A percentile compares a stretch with the other conserved stretches of the same genome.
These are phyloP conservation scores for Lecanoromycetidae sp. DNA, from an alignment of 2,329 filamentous ascomycete species.

Conservation along the genomic window DNA sequence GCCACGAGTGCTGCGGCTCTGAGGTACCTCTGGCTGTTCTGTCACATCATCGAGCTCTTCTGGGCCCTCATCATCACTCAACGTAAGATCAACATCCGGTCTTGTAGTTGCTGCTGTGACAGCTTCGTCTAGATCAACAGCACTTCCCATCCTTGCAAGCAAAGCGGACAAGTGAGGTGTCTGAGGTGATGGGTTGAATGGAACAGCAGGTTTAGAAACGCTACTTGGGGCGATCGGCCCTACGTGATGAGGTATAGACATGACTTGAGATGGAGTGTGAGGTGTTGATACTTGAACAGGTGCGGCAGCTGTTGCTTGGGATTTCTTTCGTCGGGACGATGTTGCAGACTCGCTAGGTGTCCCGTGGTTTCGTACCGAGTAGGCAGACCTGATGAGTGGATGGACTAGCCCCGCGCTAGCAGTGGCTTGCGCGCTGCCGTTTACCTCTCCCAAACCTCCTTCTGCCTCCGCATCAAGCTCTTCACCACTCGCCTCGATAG, in stretches of 20 bases:
- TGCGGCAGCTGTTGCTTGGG: not conserved
- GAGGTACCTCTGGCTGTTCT: not conserved
- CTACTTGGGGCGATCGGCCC: not conserved
- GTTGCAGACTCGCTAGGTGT: constrained; percentile 6
- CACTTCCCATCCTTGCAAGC: constrained; percentile 49
- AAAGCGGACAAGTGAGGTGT: constrained; percentile 57
- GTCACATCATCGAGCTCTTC: constrained; percentile 18
- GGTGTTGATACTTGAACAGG: not conserved
- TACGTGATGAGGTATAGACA: not conserved
- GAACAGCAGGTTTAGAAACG: constrained; percentile 23
- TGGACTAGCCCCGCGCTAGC: constrained; percentile 45
- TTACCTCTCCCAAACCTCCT: constrained; percentile 34
- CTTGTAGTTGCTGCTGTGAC: constrained; percentile 42
- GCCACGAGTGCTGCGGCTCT: constrained; percentile 16
- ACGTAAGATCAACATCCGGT: constrained; percentile 29
- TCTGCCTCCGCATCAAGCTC: constrained; percentile 59
- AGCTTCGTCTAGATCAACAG: constrained; percentile 47
- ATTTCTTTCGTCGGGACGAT: constrained; percentile 1
- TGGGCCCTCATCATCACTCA: constrained; percentile 24
- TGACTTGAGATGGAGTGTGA: not conserved
- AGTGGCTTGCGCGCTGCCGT: constrained; percentile 22
- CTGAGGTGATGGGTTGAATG: constrained; percentile 44
- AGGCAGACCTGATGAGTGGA: constrained; percentile 47
- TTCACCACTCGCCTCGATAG: constrained; percentile 75
- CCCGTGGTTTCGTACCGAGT: constrained; percentile 3